Evolutionary conservation across 2,329 filamentous ascomycete species (phyloP), one percentile per base, ranked within the genome.

Genomic region (Anthostomella pinea): DNA sequence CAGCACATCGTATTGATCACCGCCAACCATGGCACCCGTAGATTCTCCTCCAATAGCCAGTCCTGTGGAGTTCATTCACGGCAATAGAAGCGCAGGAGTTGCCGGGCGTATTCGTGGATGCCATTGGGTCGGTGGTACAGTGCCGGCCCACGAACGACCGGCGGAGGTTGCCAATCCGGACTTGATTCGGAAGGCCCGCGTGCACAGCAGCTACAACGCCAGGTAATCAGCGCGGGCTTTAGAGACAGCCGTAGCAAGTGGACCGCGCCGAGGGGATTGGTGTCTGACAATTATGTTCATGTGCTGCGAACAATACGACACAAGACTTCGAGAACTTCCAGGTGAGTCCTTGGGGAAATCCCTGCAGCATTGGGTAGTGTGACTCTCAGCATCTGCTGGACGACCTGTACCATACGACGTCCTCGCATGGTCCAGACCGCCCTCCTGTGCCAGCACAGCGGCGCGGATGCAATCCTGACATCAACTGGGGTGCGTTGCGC

Each of bases 151-250:
- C 17, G 41, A 39, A 38, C 24, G 30, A 39, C 29, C 39, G 38
- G 43, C 52, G 52, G 52, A 56, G 45, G 43, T 43, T 49, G 31
- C 29, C 25, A 35, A 34, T 56, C 52, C 52, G 52, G 45, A 10
- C 45, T 50, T 29, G 35, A 50, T 53, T 44, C 30, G 43, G 52
- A 49, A 52, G 43, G 30, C 41, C 26, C 7, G 15, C 22, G 20
- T 23, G 30, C 3, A 6, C 8, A 16, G n/a, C n/a, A n/a, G n/a
- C n/a, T n/a, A 28, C 23, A 6, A 16, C 15, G 21, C n/a, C 14
- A 20, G 31, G 4, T 21, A n/a, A 31, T 18, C 21, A 29, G 23
- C n/a, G 24, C 29, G 29, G 17, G 30, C 33, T 19, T 33, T 28
- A 24, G 10, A 10, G 6, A 11, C 21, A 7, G 21, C 7, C 11